These are phyloP conservation scores for Leccinum truebloodii DNA, from an alignment of 768 basidiomycete genomes.

Conservation along the genomic window DNA sequence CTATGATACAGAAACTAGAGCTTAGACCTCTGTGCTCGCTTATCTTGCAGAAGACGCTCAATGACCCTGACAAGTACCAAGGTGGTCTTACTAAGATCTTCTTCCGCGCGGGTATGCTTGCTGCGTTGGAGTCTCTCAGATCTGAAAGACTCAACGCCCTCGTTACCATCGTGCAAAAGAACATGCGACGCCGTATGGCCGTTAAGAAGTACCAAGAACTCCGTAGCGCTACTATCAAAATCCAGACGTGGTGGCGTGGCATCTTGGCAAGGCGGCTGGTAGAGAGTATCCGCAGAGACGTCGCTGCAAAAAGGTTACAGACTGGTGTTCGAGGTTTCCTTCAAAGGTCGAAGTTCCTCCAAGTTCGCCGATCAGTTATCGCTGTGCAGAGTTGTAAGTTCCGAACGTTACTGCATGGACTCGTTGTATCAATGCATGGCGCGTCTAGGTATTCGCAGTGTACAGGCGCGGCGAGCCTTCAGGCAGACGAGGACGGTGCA, in stretches of 20 bases:
- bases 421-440: slow-evolving; percentile 9
- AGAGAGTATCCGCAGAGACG: slow-evolving; percentile 67
- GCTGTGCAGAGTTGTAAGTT: slow-evolving; percentile 85
- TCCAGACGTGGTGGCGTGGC: slow-evolving; percentile 97
- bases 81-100: slow-evolving; percentile 97
- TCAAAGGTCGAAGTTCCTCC: slow-evolving; percentile 69
- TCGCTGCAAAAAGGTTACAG: slow-evolving; percentile 78
- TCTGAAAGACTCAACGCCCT: slow-evolving; percentile 85
- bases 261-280: slow-evolving; percentile 74
- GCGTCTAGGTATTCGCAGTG: slow-evolving; percentile 68
- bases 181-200: slow-evolving; percentile 86
- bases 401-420: background rate
- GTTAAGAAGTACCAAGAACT: slow-evolving; percentile 75
- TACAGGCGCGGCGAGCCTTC: slow-evolving; percentile 63
- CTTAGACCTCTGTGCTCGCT: slow-evolving; percentile 77
- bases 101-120: slow-evolving; percentile 99
- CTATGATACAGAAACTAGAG: slow-evolving; percentile 80
- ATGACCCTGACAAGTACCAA: slow-evolving; percentile 96
- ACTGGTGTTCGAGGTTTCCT: slow-evolving; percentile 67
- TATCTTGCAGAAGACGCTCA: slow-evolving; percentile 85
- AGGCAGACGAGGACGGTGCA: slow-evolving; percentile 51
- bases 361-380: slow-evolving; percentile 60
- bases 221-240: slow-evolving; percentile 71
- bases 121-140: slow-evolving; percentile 88
- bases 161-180: slow-evolving; percentile 97